A percentile compares a stretch with the other conserved stretches of the same genome.
Conservation (phyloP, 495 filamentous ascomycete genomes). For the Neurospora sp. region DNA sequence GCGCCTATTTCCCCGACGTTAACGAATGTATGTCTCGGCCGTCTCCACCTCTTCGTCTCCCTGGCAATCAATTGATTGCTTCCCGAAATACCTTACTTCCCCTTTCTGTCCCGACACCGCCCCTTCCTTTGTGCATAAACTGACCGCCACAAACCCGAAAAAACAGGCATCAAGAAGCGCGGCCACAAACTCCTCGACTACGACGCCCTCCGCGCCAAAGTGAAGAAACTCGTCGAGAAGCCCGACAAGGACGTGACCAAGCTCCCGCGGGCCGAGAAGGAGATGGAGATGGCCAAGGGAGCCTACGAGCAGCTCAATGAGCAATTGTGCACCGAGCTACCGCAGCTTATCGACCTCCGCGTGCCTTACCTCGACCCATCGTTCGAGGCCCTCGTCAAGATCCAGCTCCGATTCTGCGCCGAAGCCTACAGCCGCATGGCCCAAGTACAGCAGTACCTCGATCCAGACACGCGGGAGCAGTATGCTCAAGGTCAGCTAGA, state of each 20-base stretch:
- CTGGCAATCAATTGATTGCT: not conserved
- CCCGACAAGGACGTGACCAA: slow-evolving; percentile 97
- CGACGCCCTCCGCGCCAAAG: slow-evolving; percentile 87
- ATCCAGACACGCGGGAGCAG: slow-evolving; percentile 91
- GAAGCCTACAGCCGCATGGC: slow-evolving; percentile 97
- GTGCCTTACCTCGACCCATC: slow-evolving; percentile 94
- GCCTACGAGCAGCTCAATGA: slow-evolving; percentile 95
- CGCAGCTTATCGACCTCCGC: slow-evolving; percentile 94
- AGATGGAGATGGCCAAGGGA: slow-evolving; percentile 82
- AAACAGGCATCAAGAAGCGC: slow-evolving; percentile 83
- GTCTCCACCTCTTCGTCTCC: not conserved
- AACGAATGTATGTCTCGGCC: slow-evolving; percentile 66
- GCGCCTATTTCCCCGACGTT: slow-evolving; percentile 96
- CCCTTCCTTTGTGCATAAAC: slow-evolving; percentile 1
- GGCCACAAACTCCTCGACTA: slow-evolving; percentile 97
- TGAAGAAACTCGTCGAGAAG: slow-evolving; percentile 94
- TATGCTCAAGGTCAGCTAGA: slow-evolving; percentile 92
- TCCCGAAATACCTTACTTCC: not conserved
- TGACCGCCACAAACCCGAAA: not conserved
- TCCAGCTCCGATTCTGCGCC: slow-evolving; percentile 93
- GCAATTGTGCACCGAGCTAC: slow-evolving; percentile 82
- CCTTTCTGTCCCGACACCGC: not conserved
- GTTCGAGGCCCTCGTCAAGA: slow-evolving; percentile 97
- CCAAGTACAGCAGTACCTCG: slow-evolving; percentile 96
- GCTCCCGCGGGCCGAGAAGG: slow-evolving; percentile 86